These are phyloP conservation scores for Diaporthe helianthi DNA, from an alignment of 2,329 filamentous ascomycete genomes.

Conservation along the genomic window DNA sequence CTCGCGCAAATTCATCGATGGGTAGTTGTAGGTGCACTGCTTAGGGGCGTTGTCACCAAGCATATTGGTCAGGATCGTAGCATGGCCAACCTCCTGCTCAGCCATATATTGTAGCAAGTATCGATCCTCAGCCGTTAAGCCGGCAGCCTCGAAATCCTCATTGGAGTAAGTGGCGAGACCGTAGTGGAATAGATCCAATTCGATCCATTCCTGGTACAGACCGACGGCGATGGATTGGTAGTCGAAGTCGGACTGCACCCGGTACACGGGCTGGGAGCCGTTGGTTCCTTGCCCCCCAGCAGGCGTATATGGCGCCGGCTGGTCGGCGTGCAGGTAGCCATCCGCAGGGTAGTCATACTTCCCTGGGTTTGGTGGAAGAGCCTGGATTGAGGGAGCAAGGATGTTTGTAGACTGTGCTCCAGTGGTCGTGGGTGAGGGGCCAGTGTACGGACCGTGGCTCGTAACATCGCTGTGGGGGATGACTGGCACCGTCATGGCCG, in stretches of 20 bases:
- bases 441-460: constrained; percentile 73
- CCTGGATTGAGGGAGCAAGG: constrained; percentile 63
- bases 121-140: constrained; percentile 73
- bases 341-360: constrained; percentile 76
- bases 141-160: constrained; percentile 72
- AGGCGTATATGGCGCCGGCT: constrained; percentile 77
- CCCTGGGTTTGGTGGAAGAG: constrained; percentile 63
- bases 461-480: constrained; percentile 62
- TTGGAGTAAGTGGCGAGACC: constrained; percentile 73
- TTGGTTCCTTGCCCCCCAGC: constrained; percentile 79
- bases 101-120: constrained; percentile 78
- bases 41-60: constrained; percentile 73
- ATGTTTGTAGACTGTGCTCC: constrained; percentile 70
- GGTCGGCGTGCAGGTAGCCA: constrained; percentile 69
- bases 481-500: constrained; percentile 38
- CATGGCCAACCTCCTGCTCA: constrained; percentile 78
- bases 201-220: constrained; percentile 84
- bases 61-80: constrained; percentile 79
- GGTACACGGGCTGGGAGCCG: constrained; percentile 77
- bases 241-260: constrained; percentile 82
- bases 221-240: constrained; percentile 78
- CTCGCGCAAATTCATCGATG: constrained; percentile 75
- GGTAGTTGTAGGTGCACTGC: constrained; percentile 85
- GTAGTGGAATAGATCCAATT: constrained; percentile 82
- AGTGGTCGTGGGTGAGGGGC: constrained; percentile 69